phyloP scores from a whole-genome alignment of 1,139 yeast species.

The Pichia sp. region DNA sequence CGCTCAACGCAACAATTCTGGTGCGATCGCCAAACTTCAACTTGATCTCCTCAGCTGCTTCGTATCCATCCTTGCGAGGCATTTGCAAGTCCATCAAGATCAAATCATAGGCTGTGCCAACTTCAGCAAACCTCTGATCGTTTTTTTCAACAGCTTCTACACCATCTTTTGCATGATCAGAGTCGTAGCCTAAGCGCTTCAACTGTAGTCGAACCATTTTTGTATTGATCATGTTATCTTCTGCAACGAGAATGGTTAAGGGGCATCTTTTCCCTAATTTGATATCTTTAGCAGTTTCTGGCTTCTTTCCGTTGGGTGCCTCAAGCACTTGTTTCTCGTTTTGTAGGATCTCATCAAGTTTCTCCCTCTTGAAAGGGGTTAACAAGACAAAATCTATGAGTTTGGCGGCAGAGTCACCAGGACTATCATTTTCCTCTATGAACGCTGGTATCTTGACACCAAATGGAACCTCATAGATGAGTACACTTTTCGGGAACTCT shows the following conservation, averaged over 20 bases:
- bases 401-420: conserved; percentile 19
- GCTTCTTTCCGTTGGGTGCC: not conserved
- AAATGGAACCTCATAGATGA: conserved; percentile 17
- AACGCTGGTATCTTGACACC: conserved; percentile 15
- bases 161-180: conserved; percentile 56
- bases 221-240: conserved; percentile 49
- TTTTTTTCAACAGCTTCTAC: conserved; percentile 46
- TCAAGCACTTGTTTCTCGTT: not conserved
- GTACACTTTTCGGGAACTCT: not conserved
- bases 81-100: conserved; percentile 91
- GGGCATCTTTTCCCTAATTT: conserved; percentile 37
- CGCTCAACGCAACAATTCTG: conserved; percentile 86
- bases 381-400: conserved; percentile 34
- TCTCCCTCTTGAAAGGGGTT: conserved; percentile 36
- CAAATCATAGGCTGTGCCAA: conserved; percentile 48
- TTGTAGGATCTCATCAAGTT: conserved; percentile 26
- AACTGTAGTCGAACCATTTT: conserved; percentile 50
- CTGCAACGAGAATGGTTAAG: conserved; percentile 46
- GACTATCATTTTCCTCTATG: conserved; percentile 18
- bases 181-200: conserved; percentile 48
- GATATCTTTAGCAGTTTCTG: not conserved
- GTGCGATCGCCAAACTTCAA: conserved; percentile 41
- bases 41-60: conserved; percentile 69
- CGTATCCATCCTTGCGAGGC: conserved; percentile 83
- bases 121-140: conserved; percentile 25